Conservation (phyloP, 2,329 filamentous ascomycete genomes). For the Malbranchea cinnamomea region DNA sequence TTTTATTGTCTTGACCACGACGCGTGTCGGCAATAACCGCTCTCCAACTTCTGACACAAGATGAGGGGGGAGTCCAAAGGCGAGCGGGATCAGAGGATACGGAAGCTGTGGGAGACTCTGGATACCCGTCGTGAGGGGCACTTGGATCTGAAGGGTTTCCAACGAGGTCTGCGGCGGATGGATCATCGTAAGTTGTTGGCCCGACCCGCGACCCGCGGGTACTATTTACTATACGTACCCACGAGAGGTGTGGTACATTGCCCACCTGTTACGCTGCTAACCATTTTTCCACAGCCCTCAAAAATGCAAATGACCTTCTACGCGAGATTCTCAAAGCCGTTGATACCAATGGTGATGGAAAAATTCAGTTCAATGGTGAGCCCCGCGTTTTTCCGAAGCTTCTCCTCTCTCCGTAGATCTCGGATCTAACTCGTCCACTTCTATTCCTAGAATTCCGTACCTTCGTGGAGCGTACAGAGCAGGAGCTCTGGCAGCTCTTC, state of each 20-base stretch:
- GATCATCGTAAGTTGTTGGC: conserved; percentile 61
- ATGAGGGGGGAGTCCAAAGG: conserved; percentile 65
- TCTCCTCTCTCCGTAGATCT: not conserved
- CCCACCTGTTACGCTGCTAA: conserved; percentile 8
- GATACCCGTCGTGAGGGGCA: conserved; percentile 63
- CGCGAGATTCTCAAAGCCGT: conserved; percentile 66
- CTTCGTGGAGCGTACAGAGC: conserved; percentile 79
- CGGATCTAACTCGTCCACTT: not conserved
- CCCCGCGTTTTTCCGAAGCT: not conserved
- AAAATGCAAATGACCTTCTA: conserved; percentile 81
- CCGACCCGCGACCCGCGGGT: conserved; percentile 10
- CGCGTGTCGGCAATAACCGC: not conserved
- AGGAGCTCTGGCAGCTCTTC: conserved; percentile 69
- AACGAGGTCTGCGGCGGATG: conserved; percentile 71
- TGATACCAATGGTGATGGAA: conserved; percentile 74
- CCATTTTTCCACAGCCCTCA: conserved; percentile 49
- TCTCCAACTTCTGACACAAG: conserved; percentile 18
- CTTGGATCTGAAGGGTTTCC: conserved; percentile 69
- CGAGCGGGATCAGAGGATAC: conserved; percentile 65
- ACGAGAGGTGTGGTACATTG: conserved; percentile 8
- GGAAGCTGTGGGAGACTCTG: conserved; percentile 69
- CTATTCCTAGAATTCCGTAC: conserved; percentile 58
- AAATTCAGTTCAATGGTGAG: conserved; percentile 79
- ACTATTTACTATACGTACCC: conserved; percentile 4
- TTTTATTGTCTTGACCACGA: conserved; percentile 7